Evolutionary conservation across 768 basidiomycete genomes (phyloP), one percentile per base, ranked within the genome.

Genomic region (Tylopilus cervinicoccineus): DNA sequence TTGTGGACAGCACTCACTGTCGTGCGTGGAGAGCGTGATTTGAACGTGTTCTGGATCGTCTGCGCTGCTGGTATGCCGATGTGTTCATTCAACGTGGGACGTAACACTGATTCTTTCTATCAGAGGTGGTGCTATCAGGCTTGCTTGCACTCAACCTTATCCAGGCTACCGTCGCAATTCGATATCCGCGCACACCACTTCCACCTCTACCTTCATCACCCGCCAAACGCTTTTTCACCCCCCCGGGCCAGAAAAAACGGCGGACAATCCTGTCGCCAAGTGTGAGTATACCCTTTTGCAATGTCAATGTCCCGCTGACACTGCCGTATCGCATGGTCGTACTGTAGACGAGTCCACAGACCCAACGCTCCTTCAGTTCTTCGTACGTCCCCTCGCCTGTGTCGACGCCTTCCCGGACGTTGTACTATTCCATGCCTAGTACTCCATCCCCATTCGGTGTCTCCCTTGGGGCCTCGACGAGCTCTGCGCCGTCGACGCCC

Each of bases 381-480:
- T 64, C 64, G 56, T 63, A 69, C 47, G 56, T 57, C 39, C 32
- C 48, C 28, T 67, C 65, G 46, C 65, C 61, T 20, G 53, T 47
- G 13, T 70, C 64, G 48, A 66, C 66, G 1, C 68, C 60, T 24
- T 67, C 66, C 20, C 66, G 62, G 20, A 70, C 65, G 32, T 41
- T 66, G 47, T 58, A 63, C 3, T 68, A 67, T 48, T 60, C 67
- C 22, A 63, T 66, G 53, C 66, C 66, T 14, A 71, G 70, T 20
- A 70, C 71, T 2, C 64, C 72, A 0, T 70, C 73, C n/a, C 68
- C 72, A 0, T 55, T 71, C 50, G 51, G 69, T 44, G 42, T 43
- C 52, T 75, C 71, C 39, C 60, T 68, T 6, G 66, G 60, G 5
- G 63, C 63, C 2, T 62, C 65, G 1, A 52, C 66, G 5, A 32